Conservation (phyloP, 805 yeast genomes). For the Ogataea ganodermae region DNA sequence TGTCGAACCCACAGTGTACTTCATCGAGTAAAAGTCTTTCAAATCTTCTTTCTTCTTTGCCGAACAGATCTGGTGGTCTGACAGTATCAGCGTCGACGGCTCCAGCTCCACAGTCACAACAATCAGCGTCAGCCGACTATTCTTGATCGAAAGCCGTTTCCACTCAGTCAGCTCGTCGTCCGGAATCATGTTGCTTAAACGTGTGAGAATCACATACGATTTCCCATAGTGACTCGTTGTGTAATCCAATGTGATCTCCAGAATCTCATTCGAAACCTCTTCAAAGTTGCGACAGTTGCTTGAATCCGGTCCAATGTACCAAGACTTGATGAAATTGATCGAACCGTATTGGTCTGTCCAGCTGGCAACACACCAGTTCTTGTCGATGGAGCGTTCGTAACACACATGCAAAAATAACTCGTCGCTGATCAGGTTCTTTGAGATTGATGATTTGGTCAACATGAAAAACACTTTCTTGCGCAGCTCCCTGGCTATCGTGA, state of each 20-base stretch:
- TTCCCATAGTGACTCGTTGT: conserved; percentile 49
- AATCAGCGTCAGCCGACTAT: conserved; percentile 57
- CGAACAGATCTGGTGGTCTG: conserved; percentile 22
- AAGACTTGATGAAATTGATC: conserved; percentile 60
- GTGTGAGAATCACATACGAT: conserved; percentile 64
- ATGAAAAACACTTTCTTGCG: conserved; percentile 47
- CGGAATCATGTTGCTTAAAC: conserved; percentile 72
- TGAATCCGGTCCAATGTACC: conserved; percentile 48
- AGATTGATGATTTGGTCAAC: conserved; percentile 40
- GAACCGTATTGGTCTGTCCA: conserved; percentile 88
- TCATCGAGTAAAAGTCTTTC: conserved; percentile 25
- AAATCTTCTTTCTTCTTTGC: conserved; percentile 18
- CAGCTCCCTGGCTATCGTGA: conserved; percentile 42
- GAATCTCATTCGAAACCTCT: conserved; percentile 63
- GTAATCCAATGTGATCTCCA: conserved; percentile 57
- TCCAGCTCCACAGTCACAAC: conserved; percentile 68
- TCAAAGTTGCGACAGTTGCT: conserved; percentile 43
- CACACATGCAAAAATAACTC: conserved; percentile 84
- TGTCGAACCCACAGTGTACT: conserved; percentile 31
- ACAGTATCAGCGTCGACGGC: conserved; percentile 45
- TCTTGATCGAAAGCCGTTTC: conserved; percentile 67
- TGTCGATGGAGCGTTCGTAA: conserved; percentile 78
- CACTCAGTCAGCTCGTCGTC: conserved; percentile 82
- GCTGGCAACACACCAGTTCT: conserved; percentile 81
- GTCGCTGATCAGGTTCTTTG: conserved; percentile 48